Conservation (phyloP, 768 basidiomycete species). For the Rhizopogon vinicolor region DNA sequence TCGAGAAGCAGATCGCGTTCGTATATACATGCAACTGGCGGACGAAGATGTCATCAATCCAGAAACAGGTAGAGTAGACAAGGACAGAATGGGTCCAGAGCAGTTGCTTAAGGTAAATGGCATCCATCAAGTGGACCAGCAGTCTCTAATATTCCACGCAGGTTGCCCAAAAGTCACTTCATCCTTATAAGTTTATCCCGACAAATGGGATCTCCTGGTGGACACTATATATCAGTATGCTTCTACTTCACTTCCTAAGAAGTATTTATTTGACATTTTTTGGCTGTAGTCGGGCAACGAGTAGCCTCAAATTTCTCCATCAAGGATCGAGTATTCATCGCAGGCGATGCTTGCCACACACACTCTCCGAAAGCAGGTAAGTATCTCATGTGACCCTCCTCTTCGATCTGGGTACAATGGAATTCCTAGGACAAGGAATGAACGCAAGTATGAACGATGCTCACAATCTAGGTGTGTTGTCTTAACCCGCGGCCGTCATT, state of each 20-base stretch:
- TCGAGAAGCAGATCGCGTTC: conserved; percentile 41
- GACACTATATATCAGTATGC: conserved; percentile 45
- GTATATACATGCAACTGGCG: conserved; percentile 49
- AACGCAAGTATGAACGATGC: conserved; percentile 52
- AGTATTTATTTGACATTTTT: not conserved
- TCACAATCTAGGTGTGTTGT: conserved; percentile 41
- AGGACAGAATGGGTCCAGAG: conserved; percentile 32
- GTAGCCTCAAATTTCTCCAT: conserved; percentile 47
- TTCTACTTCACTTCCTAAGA: not conserved
- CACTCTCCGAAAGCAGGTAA: conserved; percentile 39
- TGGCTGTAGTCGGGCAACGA: conserved; percentile 44
- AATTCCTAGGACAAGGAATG: conserved; percentile 44
- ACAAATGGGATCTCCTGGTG: conserved; percentile 39
- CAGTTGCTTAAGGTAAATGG: conserved; percentile 32
- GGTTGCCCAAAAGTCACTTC: conserved; percentile 36
- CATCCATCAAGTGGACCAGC: not conserved
- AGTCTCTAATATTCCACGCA: conserved; percentile 1
- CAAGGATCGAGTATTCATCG: conserved; percentile 49
- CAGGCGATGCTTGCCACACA: conserved; percentile 50
- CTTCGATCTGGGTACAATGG: conserved; percentile 9
- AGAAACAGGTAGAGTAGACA: conserved; percentile 37
- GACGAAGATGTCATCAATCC: conserved; percentile 33
- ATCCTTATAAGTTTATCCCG: conserved; percentile 33
- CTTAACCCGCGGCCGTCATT: not conserved
- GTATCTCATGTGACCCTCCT: not conserved